Evolutionary conservation across 2,329 filamentous ascomycete genomes (phyloP), one percentile per base, ranked within the genome.

Genomic region (Penicillium digitatum): DNA sequence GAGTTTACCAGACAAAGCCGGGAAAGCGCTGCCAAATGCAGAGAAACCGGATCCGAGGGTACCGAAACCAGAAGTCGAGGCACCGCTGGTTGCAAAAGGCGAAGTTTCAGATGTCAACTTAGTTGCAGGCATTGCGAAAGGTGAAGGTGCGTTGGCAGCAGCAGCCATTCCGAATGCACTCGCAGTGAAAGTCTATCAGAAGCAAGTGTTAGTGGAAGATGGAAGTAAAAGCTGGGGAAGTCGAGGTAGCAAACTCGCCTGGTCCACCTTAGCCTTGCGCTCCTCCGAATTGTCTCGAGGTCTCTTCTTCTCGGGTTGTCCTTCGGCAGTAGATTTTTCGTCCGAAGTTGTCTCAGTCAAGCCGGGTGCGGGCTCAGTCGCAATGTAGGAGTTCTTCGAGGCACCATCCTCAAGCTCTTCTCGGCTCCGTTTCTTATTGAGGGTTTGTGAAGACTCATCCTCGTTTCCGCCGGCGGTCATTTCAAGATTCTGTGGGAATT

Each of bases 371-470:
- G 47, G 27, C 14, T 24, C 35, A 18, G 47, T 49, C 9, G n/a
- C 20, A 31, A 35, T 38, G 18, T 49, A 26, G 10, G 62, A 22
- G 31, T 68, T 54, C 48, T 59, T 53, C 16, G 51, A 34, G 9
- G 34, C 59, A 27, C 72, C 72, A 31, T 71, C 68, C 54, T 76
- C 74, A 37, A 77, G 63, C 47, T 76, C 70, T 40, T 78, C 75
- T 47, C 72, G 63, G 55, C 75, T 77, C 53, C 75, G 66, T 60
- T 77, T 78, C 65, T 77, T 77, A 60, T 72, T 75, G 10, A 73
- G 73, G 49, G 9, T 44, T 66, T 74, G 50, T 64, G 57, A 26
- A 66, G 64, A 51, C 61, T 68, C 50, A 57, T 58, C 52, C 45
- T 52, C 57, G 50, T 52, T 60, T 43, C 57, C 62, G 40, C 54